Percentiles rank a stretch among this genome's conserved stretches.
phyloP scores from a whole-genome alignment of 1,284 basidiomycete species.

The Fomitopsis pinicola region DNA sequence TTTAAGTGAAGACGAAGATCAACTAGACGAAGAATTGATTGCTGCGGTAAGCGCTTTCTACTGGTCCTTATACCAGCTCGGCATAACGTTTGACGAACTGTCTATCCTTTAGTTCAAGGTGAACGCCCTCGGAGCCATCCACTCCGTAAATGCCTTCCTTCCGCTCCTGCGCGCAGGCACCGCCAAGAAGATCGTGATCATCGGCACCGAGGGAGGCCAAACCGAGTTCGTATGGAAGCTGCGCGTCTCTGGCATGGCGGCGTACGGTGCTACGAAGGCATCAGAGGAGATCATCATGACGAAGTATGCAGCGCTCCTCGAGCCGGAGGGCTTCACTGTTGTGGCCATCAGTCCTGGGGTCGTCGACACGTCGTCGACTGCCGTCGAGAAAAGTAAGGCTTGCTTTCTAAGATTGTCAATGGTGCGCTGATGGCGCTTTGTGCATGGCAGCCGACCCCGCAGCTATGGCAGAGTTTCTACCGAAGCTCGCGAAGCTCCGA shows the following conservation, averaged over 20 bases:
- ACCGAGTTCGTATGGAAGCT: slow-evolving; percentile 20
- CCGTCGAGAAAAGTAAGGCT: background rate
- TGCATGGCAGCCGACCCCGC: background rate
- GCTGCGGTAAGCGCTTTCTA: too few relatives aligned
- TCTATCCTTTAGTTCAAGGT: slow-evolving; percentile 22
- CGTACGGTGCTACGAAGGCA: slow-evolving; percentile 35
- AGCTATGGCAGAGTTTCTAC: background rate
- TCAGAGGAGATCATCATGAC: slow-evolving; percentile 36
- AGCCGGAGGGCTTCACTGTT: slow-evolving; percentile 33
- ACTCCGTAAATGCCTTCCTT: slow-evolving; percentile 31
- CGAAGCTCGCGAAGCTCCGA: background rate
- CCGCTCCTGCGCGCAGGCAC: slow-evolving; percentile 34
- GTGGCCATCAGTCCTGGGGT: slow-evolving; percentile 33
- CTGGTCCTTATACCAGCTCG: too few relatives aligned
- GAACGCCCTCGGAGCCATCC: slow-evolving; percentile 35
- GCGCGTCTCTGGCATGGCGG: slow-evolving; percentile 9
- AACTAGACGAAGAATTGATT: too few relatives aligned
- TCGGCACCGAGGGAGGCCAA: slow-evolving; percentile 30
- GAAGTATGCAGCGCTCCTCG: slow-evolving; percentile 33
- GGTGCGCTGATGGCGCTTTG: background rate
- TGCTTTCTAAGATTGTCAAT: background rate
- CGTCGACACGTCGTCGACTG: slow-evolving; percentile 20
- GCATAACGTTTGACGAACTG: too few relatives aligned
- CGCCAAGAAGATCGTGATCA: slow-evolving; percentile 33
- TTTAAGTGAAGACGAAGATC: too few relatives aligned